These are phyloP conservation scores for Trypanosoma scelopori DNA, from an alignment of 208 protist genomes.

Conservation along the genomic window DNA sequence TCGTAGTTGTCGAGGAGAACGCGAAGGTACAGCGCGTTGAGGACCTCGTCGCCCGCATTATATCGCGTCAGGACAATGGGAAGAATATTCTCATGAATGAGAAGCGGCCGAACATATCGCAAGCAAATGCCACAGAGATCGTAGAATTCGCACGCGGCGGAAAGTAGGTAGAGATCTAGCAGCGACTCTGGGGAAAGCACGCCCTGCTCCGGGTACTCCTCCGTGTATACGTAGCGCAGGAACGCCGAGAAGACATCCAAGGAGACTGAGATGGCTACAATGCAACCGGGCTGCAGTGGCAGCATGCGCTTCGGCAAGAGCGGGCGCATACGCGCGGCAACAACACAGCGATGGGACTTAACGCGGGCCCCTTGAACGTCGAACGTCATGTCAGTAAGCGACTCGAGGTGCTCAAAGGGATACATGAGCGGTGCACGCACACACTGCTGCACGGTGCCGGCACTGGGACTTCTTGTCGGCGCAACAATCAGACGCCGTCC, in stretches of 20 bases:
- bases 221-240: slow-evolving; percentile 85
- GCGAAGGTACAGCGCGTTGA: slow-evolving; percentile 79
- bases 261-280: slow-evolving; percentile 74
- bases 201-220: slow-evolving; percentile 79
- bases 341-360: slow-evolving; percentile 88
- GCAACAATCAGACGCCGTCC: slow-evolving; percentile 11
- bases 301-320: slow-evolving; percentile 77
- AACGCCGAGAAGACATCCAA: slow-evolving; percentile 84
- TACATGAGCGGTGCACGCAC: slow-evolving; percentile 63
- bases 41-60: slow-evolving; percentile 82
- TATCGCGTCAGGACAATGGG: slow-evolving; percentile 82
- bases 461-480: slow-evolving; percentile 5
- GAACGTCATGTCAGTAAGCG: slow-evolving; percentile 85
- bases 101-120: slow-evolving; percentile 64
- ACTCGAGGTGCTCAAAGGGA: slow-evolving; percentile 81
- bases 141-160: slow-evolving; percentile 80
- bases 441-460: background rate
- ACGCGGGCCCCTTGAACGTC: slow-evolving; percentile 80
- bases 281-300: slow-evolving; percentile 74
- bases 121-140: slow-evolving; percentile 75
- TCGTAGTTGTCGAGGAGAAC: slow-evolving; percentile 88
- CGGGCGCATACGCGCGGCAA: slow-evolving; percentile 77
- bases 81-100: slow-evolving; percentile 84
- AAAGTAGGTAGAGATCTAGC: slow-evolving; percentile 81
- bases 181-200: slow-evolving; percentile 73